Conservation (phyloP, 352 stramenopile species). For the Thalassiosira livingstoniorum region DNA sequence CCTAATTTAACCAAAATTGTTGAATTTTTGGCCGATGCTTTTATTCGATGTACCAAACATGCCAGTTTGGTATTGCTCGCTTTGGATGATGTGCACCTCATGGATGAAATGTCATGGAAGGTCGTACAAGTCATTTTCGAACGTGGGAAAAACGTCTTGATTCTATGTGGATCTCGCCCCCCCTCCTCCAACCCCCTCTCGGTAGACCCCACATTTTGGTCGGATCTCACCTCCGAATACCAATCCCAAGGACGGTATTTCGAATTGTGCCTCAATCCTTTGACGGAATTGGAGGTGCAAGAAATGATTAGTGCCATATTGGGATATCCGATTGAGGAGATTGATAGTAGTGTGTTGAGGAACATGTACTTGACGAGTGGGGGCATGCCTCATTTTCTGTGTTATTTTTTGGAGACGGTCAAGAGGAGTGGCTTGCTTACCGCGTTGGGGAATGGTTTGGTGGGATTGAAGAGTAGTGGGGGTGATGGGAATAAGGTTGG, state of each 20-base stretch:
- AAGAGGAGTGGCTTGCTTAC: slow-evolving; percentile 60
- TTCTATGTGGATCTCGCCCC: slow-evolving; percentile 68
- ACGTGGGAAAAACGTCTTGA: slow-evolving; percentile 67
- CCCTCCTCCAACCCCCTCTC: slow-evolving; percentile 56
- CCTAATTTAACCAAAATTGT: slow-evolving; percentile 55
- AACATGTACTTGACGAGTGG: slow-evolving; percentile 60
- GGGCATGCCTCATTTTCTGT: slow-evolving; percentile 75
- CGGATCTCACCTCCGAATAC: slow-evolving; percentile 47
- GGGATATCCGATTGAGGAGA: slow-evolving; percentile 43
- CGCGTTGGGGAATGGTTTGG: slow-evolving; percentile 50
- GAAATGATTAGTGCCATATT: slow-evolving; percentile 65
- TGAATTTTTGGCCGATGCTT: slow-evolving; percentile 72
- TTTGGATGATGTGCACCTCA: slow-evolving; percentile 80
- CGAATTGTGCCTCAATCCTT: slow-evolving; percentile 57
- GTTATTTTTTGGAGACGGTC: slow-evolving; percentile 65
- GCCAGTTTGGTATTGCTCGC: slow-evolving; percentile 66
- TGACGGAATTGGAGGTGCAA: slow-evolving; percentile 62
- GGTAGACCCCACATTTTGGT: slow-evolving; percentile 52
- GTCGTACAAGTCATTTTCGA: slow-evolving; percentile 72
- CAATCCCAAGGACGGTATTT: slow-evolving; percentile 46
- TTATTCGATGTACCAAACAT: slow-evolving; percentile 68
- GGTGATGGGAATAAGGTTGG: slow-evolving; percentile 45
- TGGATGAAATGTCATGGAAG: slow-evolving; percentile 80
- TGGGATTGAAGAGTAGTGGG: slow-evolving; percentile 36
- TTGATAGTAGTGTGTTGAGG: slow-evolving; percentile 58